Percentiles rank a stretch among this genome's conserved stretches.
Evolutionary conservation across 352 stramenopile species (phyloP).

Genomic region (Pythium grandisporangium): DNA sequence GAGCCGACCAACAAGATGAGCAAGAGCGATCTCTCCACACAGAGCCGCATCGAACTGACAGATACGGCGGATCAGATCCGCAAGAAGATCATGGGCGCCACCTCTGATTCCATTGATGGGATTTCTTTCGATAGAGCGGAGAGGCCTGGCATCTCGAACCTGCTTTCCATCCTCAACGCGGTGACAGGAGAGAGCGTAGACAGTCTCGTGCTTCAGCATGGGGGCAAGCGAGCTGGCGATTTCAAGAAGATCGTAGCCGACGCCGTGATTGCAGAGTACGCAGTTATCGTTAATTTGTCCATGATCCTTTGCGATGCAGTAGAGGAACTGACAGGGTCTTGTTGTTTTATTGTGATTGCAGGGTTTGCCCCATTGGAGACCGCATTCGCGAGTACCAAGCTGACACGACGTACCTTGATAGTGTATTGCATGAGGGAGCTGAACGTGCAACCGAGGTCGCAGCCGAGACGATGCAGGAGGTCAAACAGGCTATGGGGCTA

Average conservation of each 20-base stretch:
- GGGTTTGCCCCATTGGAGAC: slow-evolving; percentile 91
- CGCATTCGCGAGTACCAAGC: slow-evolving; percentile 89
- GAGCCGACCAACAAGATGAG: slow-evolving; percentile 98
- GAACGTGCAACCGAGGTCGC: slow-evolving; percentile 53
- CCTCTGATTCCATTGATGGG: slow-evolving; percentile 74
- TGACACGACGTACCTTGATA: slow-evolving; percentile 87
- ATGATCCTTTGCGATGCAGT: neutral
- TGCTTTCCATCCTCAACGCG: slow-evolving; percentile 88
- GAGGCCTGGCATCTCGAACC: slow-evolving; percentile 93
- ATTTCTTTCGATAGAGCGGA: slow-evolving; percentile 87
- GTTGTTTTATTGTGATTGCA: slow-evolving; percentile 13
- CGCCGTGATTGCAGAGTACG: slow-evolving; percentile 91
- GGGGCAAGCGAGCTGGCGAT: slow-evolving; percentile 57
- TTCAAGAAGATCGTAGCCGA: slow-evolving; percentile 96
- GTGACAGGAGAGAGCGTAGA: slow-evolving; percentile 71
- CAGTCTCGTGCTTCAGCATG: slow-evolving; percentile 59
- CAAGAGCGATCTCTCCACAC: slow-evolving; percentile 91
- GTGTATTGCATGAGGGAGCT: slow-evolving; percentile 84
- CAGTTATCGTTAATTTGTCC: slow-evolving; percentile 1
- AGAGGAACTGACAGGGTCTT: neutral
- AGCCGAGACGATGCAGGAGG: slow-evolving; percentile 58
- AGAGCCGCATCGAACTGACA: slow-evolving; percentile 93
- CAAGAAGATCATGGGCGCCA: slow-evolving; percentile 87
- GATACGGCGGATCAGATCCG: slow-evolving; percentile 52
- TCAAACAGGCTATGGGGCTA: slow-evolving; percentile 69